Evolutionary conservation across 2,329 filamentous ascomycete genomes (phyloP), one percentile per base, ranked within the genome.

Genomic region (Akanthomyces uredinophilus): DNA sequence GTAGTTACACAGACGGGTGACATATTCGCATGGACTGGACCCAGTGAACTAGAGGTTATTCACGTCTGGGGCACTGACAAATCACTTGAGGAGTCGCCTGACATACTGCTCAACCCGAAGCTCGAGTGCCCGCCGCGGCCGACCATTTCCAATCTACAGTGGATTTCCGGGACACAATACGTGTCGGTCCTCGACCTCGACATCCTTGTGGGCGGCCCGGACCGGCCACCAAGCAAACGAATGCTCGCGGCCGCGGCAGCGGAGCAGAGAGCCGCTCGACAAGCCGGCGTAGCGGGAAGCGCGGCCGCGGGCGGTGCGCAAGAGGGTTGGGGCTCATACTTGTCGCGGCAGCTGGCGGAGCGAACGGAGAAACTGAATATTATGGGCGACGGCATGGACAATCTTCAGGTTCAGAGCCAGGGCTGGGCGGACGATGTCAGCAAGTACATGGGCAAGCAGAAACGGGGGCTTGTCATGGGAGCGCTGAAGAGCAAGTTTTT

Each of bases 91-190:
- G 86, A 82, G 58, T 80, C 78, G 1, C 76, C 85, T n/a, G 93
- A 97, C 71, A 85, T 81, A 8, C 80, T 99, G 3, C 85, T 91
- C 74, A 96, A 98, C 71, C 87, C 90, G 0, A 81, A 90, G 63
- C 83, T 91, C 0, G 71, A 83, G 18, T 83, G 90, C 24, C 94
- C 93, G 2, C 83, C 91, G 14, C 86, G 95, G 2, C 95, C 95
- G 1, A 96, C 92, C 0, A 99, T 99, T 64, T 96, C 91, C 22
- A 96, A 96, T 69, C 76, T 99, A 43, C 92, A 98, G 75, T 99
- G 95, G 95, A 92, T 99, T 58, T 90, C 92, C 0, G 95, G 95
- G 4, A 98, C 94, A 1, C 94, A 97, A 74, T 90, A 96, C 68
- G 84, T 99, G 51, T 92, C 91, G 1, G 89, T 91, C 0, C 82